Percentiles rank a stretch among this genome's conserved stretches.
These are phyloP conservation scores for Trichomonas gallinae DNA, from an alignment of 208 protist genomes.

Conservation along the genomic window DNA sequence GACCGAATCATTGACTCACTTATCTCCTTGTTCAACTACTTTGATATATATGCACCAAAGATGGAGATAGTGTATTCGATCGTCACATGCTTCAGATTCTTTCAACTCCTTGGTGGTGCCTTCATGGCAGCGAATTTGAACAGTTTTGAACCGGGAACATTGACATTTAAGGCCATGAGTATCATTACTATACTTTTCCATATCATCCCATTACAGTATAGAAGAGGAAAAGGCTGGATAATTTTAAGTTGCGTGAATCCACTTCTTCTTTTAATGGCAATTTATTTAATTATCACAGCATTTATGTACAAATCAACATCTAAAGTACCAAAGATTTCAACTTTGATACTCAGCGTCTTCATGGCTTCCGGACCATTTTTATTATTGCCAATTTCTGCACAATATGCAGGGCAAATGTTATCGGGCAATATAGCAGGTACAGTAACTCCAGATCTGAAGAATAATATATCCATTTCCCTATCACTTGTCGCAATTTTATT, in stretches of 20 bases:
- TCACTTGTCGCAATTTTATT: not conserved
- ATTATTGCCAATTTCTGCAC: not conserved
- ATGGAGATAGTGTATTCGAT: not conserved
- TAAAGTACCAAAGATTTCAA: not conserved
- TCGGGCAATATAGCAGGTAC: not conserved
- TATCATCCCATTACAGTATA: not conserved
- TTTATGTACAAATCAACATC: not conserved
- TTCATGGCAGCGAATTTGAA: not conserved
- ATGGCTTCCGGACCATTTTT: not conserved
- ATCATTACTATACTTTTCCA: not conserved
- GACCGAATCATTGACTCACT: too few relatives aligned
- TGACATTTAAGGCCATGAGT: not conserved
- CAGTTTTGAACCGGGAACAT: not conserved
- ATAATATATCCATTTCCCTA: not conserved
- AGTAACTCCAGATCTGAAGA: not conserved
- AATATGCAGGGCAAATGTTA: not conserved
- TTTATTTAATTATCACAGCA: not conserved
- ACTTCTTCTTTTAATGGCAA: not conserved
- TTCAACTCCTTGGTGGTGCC: not conserved
- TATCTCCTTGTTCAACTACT: not conserved
- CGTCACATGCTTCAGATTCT: not conserved
- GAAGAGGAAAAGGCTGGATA: not conserved
- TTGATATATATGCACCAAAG: not conserved
- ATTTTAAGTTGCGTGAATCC: not conserved
- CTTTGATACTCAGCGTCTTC: not conserved